Conservation (phyloP, 208 protist genomes). For the Trypanosoma rangeli region DNA sequence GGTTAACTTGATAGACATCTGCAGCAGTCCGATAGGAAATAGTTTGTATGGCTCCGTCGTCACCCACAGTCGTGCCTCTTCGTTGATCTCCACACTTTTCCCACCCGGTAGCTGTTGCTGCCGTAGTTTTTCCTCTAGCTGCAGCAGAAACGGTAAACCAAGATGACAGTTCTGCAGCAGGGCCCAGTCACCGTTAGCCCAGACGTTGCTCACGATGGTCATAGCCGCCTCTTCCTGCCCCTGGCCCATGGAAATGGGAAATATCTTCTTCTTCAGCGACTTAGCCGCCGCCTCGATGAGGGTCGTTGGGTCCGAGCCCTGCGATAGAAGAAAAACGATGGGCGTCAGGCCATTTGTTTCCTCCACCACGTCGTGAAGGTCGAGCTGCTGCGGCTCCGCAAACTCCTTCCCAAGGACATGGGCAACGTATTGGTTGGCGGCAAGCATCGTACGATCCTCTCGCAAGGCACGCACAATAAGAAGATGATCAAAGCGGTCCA, state of each 20-base stretch:
- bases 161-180: slow-evolving; percentile 98
- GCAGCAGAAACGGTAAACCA: slow-evolving; percentile 89
- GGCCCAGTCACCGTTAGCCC: slow-evolving; percentile 93
- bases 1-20: slow-evolving; percentile 98
- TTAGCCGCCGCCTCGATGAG: slow-evolving; percentile 95
- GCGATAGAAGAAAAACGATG: slow-evolving; percentile 96
- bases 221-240: slow-evolving; percentile 96
- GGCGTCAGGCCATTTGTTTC: slow-evolving; percentile 90
- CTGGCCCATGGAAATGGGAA: slow-evolving; percentile 98
- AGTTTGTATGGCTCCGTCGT: slow-evolving; percentile 94
- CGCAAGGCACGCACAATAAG: slow-evolving; percentile 94
- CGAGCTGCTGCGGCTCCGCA: slow-evolving; percentile 87
- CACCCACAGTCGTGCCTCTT: slow-evolving; percentile 96
- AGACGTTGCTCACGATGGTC: slow-evolving; percentile 83
- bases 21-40: slow-evolving; percentile 96
- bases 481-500: slow-evolving; percentile 93
- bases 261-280: slow-evolving; percentile 95
- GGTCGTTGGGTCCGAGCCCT: slow-evolving; percentile 96
- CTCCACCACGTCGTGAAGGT: slow-evolving; percentile 89
- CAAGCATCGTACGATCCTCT: slow-evolving; percentile 96
- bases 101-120: slow-evolving; percentile 80
- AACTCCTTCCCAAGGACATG: slow-evolving; percentile 92
- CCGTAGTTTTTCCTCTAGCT: slow-evolving; percentile 89
- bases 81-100: slow-evolving; percentile 82
- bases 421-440: slow-evolving; percentile 92